A percentile compares a stretch with the other conserved stretches of the same genome.
Evolutionary conservation across 2,329 filamentous ascomycete genomes (phyloP).

Genomic region (Exophiala alcalophila): DNA sequence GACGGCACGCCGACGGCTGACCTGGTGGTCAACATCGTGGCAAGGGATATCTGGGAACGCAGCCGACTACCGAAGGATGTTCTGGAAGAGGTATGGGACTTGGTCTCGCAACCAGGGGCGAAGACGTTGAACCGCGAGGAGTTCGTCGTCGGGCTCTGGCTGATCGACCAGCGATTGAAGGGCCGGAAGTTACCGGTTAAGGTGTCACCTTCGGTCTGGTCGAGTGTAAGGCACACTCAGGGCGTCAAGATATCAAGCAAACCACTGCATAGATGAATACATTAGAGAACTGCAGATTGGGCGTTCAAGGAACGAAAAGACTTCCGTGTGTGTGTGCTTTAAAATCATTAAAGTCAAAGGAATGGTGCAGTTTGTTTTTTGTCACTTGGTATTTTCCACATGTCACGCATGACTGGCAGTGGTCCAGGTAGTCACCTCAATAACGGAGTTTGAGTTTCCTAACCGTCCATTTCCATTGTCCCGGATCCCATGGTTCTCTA

Average conservation of each 20-base stretch:
- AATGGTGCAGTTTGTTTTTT: no score
- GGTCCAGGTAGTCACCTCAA: no score
- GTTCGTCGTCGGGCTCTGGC: constrained; percentile 51
- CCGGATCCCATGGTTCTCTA: no score
- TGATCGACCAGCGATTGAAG: constrained; percentile 49
- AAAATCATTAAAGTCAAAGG: no score
- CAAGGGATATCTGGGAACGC: constrained; percentile 49
- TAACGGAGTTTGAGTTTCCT: no score
- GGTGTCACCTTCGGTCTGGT: constrained; percentile 49
- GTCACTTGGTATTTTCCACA: no score
- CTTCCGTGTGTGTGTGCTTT: no score
- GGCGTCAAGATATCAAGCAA: constrained; percentile 37
- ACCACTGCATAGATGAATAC: constrained; percentile 16
- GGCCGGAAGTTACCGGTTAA: constrained; percentile 47
- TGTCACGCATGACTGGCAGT: no score
- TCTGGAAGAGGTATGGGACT: constrained; percentile 47
- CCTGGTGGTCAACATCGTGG: constrained; percentile 45
- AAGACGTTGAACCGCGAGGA: constrained; percentile 43
- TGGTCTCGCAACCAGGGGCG: constrained; percentile 38
- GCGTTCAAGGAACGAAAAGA: no score
- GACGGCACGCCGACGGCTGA: constrained; percentile 18
- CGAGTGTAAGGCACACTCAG: constrained; percentile 41
- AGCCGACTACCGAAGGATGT: constrained; percentile 41
- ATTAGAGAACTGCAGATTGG: no score
- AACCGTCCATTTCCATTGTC: no score